These are phyloP conservation scores for Platanthera guangdongensis DNA, from an alignment of 106 monocot species.

Conservation along the genomic window DNA sequence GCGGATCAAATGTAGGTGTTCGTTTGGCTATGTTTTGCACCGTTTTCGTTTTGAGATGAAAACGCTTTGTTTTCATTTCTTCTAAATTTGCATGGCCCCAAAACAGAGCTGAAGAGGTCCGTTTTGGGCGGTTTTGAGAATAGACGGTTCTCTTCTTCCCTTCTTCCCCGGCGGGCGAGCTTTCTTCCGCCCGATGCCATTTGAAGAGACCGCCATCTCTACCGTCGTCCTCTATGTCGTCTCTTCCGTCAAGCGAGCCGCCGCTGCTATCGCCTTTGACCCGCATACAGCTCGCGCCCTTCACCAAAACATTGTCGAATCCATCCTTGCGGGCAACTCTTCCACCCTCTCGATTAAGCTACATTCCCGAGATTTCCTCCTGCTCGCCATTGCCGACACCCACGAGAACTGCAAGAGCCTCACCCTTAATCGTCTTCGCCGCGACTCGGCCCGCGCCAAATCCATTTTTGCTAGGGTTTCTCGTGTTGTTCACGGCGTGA, in stretches of 20 bases:
- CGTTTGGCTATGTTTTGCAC: too few species aligned
- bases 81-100: too few species aligned
- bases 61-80: too few species aligned
- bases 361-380: not conserved
- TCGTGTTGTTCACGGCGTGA: constrained; percentile 25
- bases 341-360: not conserved
- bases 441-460: constrained; percentile 34
- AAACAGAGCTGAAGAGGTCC: too few species aligned
- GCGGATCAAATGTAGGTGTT: too few species aligned
- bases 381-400: constrained; percentile 1
- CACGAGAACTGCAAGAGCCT: constrained; percentile 45
- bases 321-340: not conserved
- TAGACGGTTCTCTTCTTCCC: too few species aligned
- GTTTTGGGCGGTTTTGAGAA: too few species aligned
- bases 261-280: constrained; percentile 21
- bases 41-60: too few species aligned
- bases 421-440: constrained; percentile 43
- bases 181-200: too few species aligned
- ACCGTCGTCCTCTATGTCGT: constrained; percentile 38
- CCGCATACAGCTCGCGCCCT: constrained; percentile 10
- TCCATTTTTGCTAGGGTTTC: constrained; percentile 22
- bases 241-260: constrained; percentile 8
- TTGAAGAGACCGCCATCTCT: not conserved
- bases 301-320: constrained; percentile 3
- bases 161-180: too few species aligned